phyloP scores from a whole-genome alignment of 208 protist genomes.

The Leishmania tarentolae region DNA sequence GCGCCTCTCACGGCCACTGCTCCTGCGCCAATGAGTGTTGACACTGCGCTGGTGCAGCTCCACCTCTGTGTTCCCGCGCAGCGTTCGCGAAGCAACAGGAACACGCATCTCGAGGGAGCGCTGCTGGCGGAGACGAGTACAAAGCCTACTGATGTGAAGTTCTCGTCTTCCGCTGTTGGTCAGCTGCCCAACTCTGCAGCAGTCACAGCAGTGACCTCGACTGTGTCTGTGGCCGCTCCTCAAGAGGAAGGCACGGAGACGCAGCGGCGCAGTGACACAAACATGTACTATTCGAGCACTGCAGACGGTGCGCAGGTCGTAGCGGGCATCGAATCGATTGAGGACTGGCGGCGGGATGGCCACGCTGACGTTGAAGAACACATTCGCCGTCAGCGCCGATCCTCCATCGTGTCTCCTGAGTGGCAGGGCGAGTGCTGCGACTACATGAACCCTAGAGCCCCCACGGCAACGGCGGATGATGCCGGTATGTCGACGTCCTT shows the following conservation, averaged over 20 bases:
- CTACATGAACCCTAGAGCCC: conserved; percentile 20
- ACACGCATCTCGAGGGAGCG: not conserved
- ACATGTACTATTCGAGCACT: not conserved
- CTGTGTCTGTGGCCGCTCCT: not conserved
- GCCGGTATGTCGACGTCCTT: not conserved
- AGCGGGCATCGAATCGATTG: conserved; percentile 33
- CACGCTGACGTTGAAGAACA: conserved; percentile 28
- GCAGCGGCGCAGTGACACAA: not conserved
- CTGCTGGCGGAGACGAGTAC: not conserved
- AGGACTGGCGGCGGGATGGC: conserved; percentile 40
- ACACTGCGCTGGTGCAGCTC: conserved; percentile 3
- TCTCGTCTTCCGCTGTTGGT: not conserved
- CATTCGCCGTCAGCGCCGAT: conserved; percentile 26
- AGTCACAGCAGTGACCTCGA: not conserved
- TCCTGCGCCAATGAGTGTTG: not conserved
- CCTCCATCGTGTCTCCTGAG: conserved; percentile 21
- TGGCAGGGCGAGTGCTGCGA: conserved; percentile 35
- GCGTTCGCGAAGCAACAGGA: not conserved
- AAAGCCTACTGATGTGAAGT: not conserved
- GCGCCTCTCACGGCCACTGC: not conserved
- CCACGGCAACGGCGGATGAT: not conserved
- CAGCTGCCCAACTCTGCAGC: not conserved
- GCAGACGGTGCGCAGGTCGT: conserved; percentile 1
- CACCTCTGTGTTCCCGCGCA: conserved; percentile 14
- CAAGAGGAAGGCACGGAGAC: not conserved